These are phyloP conservation scores for Ceratobasidium sp. DNA, from an alignment of 1,284 basidiomycete genomes.

Conservation along the genomic window DNA sequence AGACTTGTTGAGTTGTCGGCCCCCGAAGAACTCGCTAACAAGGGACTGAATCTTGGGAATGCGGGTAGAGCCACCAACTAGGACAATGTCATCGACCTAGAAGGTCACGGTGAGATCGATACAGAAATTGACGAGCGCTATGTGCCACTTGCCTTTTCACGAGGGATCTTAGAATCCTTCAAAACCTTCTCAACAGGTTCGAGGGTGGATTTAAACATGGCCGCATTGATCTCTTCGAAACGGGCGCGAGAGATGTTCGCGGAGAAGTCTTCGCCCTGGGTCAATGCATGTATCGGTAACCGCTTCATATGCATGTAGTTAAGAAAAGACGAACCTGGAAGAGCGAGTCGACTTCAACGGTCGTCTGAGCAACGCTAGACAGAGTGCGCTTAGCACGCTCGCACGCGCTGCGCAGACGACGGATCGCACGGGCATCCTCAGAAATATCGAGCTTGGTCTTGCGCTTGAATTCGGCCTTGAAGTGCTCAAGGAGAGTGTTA, in stretches of 20 bases:
- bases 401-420: conserved; percentile 95
- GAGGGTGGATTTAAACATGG: conserved; percentile 95
- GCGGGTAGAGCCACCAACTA: conserved; percentile 99
- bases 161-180: conserved; percentile 98
- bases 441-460: conserved; percentile 90
- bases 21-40: conserved; percentile 98
- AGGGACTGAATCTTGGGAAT: conserved; percentile 99
- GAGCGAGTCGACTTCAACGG: conserved; percentile 98
- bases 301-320: background rate
- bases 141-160: conserved; percentile 73
- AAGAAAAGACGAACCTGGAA: conserved; percentile 66
- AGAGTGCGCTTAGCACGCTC: conserved; percentile 99
- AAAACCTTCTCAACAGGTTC: conserved; percentile 99
- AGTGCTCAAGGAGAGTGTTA: conserved; percentile 97
- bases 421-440: conserved; percentile 93
- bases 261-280: conserved; percentile 88
- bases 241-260: conserved; percentile 98
- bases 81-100: conserved; percentile 95
- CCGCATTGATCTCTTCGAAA: conserved; percentile 99
- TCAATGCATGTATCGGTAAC: background rate
- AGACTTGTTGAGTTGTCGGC: conserved; percentile 93
- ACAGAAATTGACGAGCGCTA: background rate
- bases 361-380: conserved; percentile 97
- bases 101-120: conserved; percentile 19
- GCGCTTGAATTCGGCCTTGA: conserved; percentile 93